Evolutionary conservation across 2,329 filamentous ascomycete genomes (phyloP).

Genomic region (Sporothrix phasma): DNA sequence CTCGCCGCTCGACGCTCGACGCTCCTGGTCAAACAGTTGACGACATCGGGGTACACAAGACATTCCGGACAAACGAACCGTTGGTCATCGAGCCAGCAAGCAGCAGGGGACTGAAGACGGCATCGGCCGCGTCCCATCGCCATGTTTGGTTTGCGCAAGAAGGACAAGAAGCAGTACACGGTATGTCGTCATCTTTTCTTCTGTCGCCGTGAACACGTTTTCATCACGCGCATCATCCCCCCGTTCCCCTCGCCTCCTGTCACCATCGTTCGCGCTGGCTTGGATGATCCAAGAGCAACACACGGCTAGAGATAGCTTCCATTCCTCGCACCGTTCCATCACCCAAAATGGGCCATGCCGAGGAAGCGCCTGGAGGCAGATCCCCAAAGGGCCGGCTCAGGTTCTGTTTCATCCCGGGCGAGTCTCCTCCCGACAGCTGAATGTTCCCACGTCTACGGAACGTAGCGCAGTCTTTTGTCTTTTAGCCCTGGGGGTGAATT

Average conservation of each 20-base stretch:
- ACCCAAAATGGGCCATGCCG: background rate
- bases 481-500: no score
- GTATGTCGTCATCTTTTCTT: conserved; percentile 32
- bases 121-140: background rate
- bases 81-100: background rate
- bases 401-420: background rate
- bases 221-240: background rate
- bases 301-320: background rate
- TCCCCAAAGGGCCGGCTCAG: background rate
- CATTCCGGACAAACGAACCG: background rate
- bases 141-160: conserved; percentile 42
- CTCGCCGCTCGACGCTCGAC: no score
- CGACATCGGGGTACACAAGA: background rate
- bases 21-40: background rate
- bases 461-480: background rate
- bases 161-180: conserved; percentile 37
- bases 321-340: background rate
- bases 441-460: background rate
- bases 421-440: background rate
- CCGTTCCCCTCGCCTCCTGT: background rate
- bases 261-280: background rate
- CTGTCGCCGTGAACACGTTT: conserved; percentile 11
- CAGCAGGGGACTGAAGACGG: background rate
- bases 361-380: background rate
- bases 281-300: background rate